phyloP scores from a whole-genome alignment of 805 yeast genomes.

The Yamadazyma sp. region DNA sequence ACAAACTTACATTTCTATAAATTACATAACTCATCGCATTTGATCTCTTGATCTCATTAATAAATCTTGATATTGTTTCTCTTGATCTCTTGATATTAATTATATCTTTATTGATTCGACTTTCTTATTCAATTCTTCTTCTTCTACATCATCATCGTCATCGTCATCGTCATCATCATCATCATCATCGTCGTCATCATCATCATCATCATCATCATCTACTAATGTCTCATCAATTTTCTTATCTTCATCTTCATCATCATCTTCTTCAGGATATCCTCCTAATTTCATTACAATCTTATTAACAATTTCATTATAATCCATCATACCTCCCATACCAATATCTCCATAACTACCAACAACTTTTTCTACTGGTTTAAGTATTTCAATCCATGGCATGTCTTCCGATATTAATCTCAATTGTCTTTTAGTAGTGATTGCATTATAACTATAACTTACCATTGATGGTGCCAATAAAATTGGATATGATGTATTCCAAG shows the following conservation, averaged over 20 bases:
- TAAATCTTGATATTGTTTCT: no score
- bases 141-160: slow-evolving; percentile 14
- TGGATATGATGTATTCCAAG: slow-evolving; percentile 93
- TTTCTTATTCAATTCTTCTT: not conserved
- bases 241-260: slow-evolving; percentile 44
- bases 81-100: no score
- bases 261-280: slow-evolving; percentile 48
- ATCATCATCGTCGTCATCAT: slow-evolving; percentile 44
- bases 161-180: slow-evolving; percentile 26
- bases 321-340: slow-evolving; percentile 99
- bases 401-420: slow-evolving; percentile 76
- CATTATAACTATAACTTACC: slow-evolving; percentile 89
- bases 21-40: no score
- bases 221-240: slow-evolving; percentile 32
- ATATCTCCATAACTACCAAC: slow-evolving; percentile 92
- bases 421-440: slow-evolving; percentile 84
- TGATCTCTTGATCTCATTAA: no score
- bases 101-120: not conserved
- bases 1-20: no score
- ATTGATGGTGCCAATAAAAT: slow-evolving; percentile 91
- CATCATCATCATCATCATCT: slow-evolving; percentile 45
- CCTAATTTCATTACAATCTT: slow-evolving; percentile 70
- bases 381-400: slow-evolving; percentile 93
- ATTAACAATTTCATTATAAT: slow-evolving; percentile 91
- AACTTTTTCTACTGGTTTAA: slow-evolving; percentile 92